A percentile compares a stretch with the other conserved stretches of the same genome.
These are phyloP conservation scores for Fusarium cicatricum DNA, from an alignment of 2,329 filamentous ascomycete genomes.

Conservation along the genomic window DNA sequence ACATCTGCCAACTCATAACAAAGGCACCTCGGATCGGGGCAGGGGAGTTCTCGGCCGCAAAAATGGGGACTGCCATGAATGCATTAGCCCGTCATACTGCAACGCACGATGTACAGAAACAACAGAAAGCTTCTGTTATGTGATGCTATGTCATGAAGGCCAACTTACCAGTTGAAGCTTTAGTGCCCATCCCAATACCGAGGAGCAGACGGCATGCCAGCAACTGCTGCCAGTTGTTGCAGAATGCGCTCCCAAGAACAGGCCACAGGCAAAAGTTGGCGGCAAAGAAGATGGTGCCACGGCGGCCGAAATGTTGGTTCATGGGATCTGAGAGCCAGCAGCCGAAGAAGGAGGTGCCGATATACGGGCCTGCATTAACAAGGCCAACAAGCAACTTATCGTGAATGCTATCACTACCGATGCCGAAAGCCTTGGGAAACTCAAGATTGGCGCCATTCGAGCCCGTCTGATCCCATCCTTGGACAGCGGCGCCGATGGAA, in stretches of 20 bases:
- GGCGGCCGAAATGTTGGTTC: constrained; percentile 54
- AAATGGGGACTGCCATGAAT: constrained; percentile 69
- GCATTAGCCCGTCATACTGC: constrained; percentile 39
- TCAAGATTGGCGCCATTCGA: constrained; percentile 70
- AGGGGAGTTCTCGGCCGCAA: constrained; percentile 77
- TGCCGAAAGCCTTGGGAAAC: constrained; percentile 63
- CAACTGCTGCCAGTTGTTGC: constrained; percentile 75
- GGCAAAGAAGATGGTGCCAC: constrained; percentile 72
- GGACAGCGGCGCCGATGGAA: constrained; percentile 75
- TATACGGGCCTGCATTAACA: constrained; percentile 67
- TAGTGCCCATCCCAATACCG: constrained; percentile 80
- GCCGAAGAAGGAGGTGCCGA: constrained; percentile 59
- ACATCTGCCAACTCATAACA: constrained; percentile 84
- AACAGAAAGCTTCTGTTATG: too few relatives aligned
- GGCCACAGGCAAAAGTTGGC: constrained; percentile 76
- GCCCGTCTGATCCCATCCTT: constrained; percentile 74
- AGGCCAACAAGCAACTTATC: constrained; percentile 68
- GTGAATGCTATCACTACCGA: constrained; percentile 45
- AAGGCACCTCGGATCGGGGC: constrained; percentile 75
- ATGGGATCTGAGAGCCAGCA: constrained; percentile 75
- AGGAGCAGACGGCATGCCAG: constrained; percentile 75
- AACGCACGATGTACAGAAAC: too few relatives aligned
- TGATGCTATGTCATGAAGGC: neutral
- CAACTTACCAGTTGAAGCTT: constrained; percentile 65
- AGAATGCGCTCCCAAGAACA: constrained; percentile 75